Evolutionary conservation across 1,139 yeast genomes (phyloP).

Genomic region (Yamadazyma membranifaciens): DNA sequence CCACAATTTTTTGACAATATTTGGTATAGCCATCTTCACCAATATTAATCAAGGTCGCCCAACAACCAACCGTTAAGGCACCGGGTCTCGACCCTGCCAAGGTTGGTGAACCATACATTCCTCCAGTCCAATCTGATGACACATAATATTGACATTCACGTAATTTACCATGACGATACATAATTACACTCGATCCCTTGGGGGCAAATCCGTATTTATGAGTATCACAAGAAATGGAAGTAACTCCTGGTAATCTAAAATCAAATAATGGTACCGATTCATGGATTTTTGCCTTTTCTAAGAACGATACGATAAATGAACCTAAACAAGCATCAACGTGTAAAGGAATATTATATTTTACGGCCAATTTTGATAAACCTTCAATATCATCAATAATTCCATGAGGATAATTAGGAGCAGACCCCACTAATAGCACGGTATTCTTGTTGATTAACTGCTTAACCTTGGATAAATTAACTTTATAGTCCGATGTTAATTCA

Average conservation of each 20-base stretch:
- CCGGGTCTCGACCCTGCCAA: slow-evolving; percentile 97
- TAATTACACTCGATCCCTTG: slow-evolving; percentile 88
- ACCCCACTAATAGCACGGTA: slow-evolving; percentile 83
- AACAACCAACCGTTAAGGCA: slow-evolving; percentile 93
- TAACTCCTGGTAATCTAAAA: slow-evolving; percentile 89
- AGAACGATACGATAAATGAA: slow-evolving; percentile 81
- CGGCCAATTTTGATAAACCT: slow-evolving; percentile 65
- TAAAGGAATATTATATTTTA: slow-evolving; percentile 65
- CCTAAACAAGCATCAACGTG: slow-evolving; percentile 97
- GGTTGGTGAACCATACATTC: slow-evolving; percentile 94
- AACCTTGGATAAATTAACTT: slow-evolving; percentile 67
- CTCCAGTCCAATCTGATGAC: slow-evolving; percentile 88
- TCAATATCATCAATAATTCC: slow-evolving; percentile 91
- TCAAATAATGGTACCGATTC: slow-evolving; percentile 64
- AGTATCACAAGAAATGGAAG: slow-evolving; percentile 95
- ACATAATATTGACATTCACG: slow-evolving; percentile 84
- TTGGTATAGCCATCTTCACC: slow-evolving; percentile 78
- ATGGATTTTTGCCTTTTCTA: slow-evolving; percentile 59
- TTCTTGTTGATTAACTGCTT: slow-evolving; percentile 66
- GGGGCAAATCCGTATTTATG: slow-evolving; percentile 99
- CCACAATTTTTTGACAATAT: slow-evolving; percentile 65
- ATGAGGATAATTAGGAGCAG: slow-evolving; percentile 97
- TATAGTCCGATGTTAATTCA: slow-evolving; percentile 63
- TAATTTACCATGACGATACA: slow-evolving; percentile 71
- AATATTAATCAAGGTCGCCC: slow-evolving; percentile 84